Conservation (phyloP, 768 basidiomycete genomes). For the Suillus weaverae region DNA sequence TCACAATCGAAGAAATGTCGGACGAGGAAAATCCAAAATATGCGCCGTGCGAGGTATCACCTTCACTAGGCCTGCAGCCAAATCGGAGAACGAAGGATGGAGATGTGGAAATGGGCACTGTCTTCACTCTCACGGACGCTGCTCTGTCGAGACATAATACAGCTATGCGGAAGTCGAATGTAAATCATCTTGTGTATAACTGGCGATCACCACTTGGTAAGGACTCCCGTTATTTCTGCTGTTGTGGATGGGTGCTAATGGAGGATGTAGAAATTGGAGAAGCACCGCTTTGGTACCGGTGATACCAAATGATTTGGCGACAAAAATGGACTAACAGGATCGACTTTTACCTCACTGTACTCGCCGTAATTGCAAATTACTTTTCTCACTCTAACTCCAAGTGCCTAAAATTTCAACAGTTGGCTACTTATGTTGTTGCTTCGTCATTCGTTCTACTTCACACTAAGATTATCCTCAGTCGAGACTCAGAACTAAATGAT, state of each 20-base stretch:
- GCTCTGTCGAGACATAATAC: constrained; percentile 46
- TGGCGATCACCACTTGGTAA: constrained; percentile 73
- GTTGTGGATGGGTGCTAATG: not conserved
- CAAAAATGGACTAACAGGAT: not conserved
- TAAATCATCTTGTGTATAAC: constrained; percentile 56
- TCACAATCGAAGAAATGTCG: constrained; percentile 36
- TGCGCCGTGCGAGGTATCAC: not conserved
- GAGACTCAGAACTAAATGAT: not conserved
- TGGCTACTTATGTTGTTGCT: not conserved
- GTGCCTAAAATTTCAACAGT: not conserved
- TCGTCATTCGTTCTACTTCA: not conserved
- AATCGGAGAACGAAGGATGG: constrained; percentile 27
- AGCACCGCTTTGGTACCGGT: not conserved
- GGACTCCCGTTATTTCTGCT: constrained; percentile 7
- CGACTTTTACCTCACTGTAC: not conserved
- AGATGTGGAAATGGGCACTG: constrained; percentile 20
- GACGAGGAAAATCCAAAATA: not conserved
- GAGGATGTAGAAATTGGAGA: not conserved
- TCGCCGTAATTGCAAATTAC: not conserved
- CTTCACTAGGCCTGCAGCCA: constrained; percentile 21
- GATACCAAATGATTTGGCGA: not conserved
- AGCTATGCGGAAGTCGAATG: constrained; percentile 24
- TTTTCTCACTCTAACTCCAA: not conserved
- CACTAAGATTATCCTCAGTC: not conserved
- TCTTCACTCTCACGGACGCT: constrained; percentile 37